Evolutionary conservation across 345 rosid genomes (phyloP), one percentile per base, ranked within the genome.

Genomic region (Aquilaria yunnanensis): DNA sequence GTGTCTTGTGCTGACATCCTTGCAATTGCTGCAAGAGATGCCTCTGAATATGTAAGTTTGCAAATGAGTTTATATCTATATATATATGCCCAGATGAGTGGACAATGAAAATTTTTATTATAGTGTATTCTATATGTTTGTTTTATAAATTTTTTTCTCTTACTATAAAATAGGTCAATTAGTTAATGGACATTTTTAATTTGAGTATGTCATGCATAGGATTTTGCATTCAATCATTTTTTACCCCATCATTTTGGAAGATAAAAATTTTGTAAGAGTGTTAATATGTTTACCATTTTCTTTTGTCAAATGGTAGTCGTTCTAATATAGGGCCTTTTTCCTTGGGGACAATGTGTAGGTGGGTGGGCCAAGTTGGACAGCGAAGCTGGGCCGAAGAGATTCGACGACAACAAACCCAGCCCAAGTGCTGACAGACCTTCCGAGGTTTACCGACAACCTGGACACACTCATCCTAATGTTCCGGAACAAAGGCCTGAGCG

Each of bases 1-100:
- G 86, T 85, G 47, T 85, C 92, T 33, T 85, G 95, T 9, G 88
- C 88, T 2, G 94, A 87, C 64, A 70, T 87, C 9, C 64, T 85
- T 0, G 83, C 85, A 10, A 81, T 88, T 13, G 87, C 91, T 10
- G 84, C 89, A 0, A 74, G 83, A 69, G 85, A 77, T 69, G 79
- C 87, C 63, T 72, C 85, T 12, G 68, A 67, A 47, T 71, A 65
- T n/a, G 81, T 73, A 45, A 67, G 63, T 64, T 5, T 46, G 12
- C 12, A 46, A 5, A 46, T 46, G 12, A 5, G n/a, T n/a, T n/a
- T n/a, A n/a, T n/a, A n/a, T n/a, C n/a, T n/a, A n/a, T n/a, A n/a
- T n/a, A n/a, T n/a, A n/a, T n/a, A n/a, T n/a, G n/a, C n/a, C n/a
- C n/a, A n/a, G n/a, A n/a, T n/a, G n/a, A n/a, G n/a, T n/a, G n/a